Evolutionary conservation across 2,329 filamentous ascomycete genomes (phyloP), one percentile per base, ranked within the genome.

Genomic region (Talaromyces pinophilus): DNA sequence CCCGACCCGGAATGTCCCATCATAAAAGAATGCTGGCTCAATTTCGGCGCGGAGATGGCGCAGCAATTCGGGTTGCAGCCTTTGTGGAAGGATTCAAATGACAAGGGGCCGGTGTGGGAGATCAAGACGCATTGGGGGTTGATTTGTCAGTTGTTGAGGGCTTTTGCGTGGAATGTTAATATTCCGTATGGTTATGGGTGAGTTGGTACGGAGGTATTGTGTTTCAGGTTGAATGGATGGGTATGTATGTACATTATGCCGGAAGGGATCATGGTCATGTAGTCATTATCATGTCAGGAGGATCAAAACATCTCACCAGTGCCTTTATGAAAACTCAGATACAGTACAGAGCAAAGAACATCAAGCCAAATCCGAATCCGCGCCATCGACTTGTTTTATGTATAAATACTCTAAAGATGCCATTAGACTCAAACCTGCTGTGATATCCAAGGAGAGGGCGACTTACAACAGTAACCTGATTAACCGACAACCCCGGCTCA

Each of bases 391-490:
- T 40, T 11, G 15, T 17, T 10, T 52, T 35, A 67, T 11, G 65
- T 67, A 30, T 67, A 67, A n/a, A 67, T 63, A 54, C 65, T 67
- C 65, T 67, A n/a, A 5, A 38, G 5, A 38, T 13, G 19, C 1
- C 6, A 38, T 59, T 35, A 66, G 63, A 1, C 6, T n/a, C 33
- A 22, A 19, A 10, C 13, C 1, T 25, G 4, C 22, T 7, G 1
- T 52, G 2, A 40, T 59, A 59, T 2, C 33, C 22, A 25, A n/a
- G 22, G 15, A 15, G 10, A 6, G 11, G 17, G 3, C 2, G 46
- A 95, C 68, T 96, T 87, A 85, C 91, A 83, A 97, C 92, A 0
- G 94, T 98, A 74, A 88, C 90, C 55, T 86, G 81, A 77, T 98
- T 98, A 48, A 98, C 88, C 79, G 93, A 89, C 78, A 98, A 74